phyloP scores from a whole-genome alignment of 441 rosid genomes.

The Sinapis alba region DNA sequence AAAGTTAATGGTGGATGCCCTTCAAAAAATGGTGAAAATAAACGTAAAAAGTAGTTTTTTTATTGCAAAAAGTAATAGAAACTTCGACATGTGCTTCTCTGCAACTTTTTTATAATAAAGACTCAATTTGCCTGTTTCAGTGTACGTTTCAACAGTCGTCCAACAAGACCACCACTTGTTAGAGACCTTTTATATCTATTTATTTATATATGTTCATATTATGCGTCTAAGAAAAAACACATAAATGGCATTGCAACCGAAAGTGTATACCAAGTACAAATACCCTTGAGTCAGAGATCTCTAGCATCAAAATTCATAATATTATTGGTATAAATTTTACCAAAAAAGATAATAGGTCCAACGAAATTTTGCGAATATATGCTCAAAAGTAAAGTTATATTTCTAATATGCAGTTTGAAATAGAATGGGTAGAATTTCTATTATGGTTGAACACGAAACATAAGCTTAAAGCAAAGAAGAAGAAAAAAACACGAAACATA shows the following conservation, averaged over 20 bases:
- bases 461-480: too few relatives aligned
- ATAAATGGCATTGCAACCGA: conserved; percentile 19
- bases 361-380: conserved; percentile 17
- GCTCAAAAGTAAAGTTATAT: conserved; percentile 3
- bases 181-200: too few relatives aligned
- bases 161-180: background rate
- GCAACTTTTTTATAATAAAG: conserved; percentile 21
- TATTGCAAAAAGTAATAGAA: conserved; percentile 30
- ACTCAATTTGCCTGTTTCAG: background rate
- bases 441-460: background rate
- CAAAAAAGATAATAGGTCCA: conserved; percentile 22
- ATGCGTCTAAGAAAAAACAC: background rate
- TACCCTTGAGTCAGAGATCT: conserved; percentile 10
- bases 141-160: conserved; percentile 16
- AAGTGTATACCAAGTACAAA: conserved; percentile 7
- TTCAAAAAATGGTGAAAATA: background rate
- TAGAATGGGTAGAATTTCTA: background rate
- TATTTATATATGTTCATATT: background rate
- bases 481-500: background rate
- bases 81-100: conserved; percentile 31
- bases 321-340: background rate
- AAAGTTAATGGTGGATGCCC: background rate
- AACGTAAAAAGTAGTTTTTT: background rate
- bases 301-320: background rate
- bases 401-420: background rate